Evolutionary conservation across 106 monocot species (phyloP), one percentile per base, ranked within the genome.

Genomic region (Platanthera guangdongensis): DNA sequence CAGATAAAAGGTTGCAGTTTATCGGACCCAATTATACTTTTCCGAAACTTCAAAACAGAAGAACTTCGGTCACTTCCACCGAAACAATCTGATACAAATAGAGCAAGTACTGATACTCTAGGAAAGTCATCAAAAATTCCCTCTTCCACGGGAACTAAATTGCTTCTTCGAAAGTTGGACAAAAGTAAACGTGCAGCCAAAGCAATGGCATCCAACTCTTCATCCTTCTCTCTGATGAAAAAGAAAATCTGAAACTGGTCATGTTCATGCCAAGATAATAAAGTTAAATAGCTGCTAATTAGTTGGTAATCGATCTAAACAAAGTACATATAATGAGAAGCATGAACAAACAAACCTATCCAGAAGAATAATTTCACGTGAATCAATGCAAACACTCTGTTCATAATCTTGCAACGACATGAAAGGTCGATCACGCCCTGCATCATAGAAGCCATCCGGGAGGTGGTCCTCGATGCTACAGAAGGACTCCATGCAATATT

Each of bases 361-460:
- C 68, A 99, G 57, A 68, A 99, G 91, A 85, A 99, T 99, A 70
- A 99, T 84, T 85, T 99, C 99, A 0, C 99, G 91, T 71, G 94
- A 91, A 82, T 92, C 92, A 60, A 86, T 69, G 54, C 68, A 82
- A 4, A 86, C 50, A 64, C 73, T 73, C 57, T 81, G 77, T 50
- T 92, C 83, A 76, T 90, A 90, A 62, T 90, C 86, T 57, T 94
- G 71, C 57, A 99, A 65, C 9, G 92, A 76, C 85, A 86, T 84
- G 75, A 91, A 94, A 45, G 84, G 88, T 0, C 88, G 89, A 75
- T 94, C 86, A 50, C 99, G 91, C 52, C 99, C 99, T 64, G 94
- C 94, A 92, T 99, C 99, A 92, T 92, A 99, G 80, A 99, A 99
- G 22, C 99, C 99, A 88, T 99, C 99, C 78, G 91, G 89, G 50